Conservation (phyloP, 2,329 filamentous ascomycete genomes). For the Sphaerulina musiva region DNA sequence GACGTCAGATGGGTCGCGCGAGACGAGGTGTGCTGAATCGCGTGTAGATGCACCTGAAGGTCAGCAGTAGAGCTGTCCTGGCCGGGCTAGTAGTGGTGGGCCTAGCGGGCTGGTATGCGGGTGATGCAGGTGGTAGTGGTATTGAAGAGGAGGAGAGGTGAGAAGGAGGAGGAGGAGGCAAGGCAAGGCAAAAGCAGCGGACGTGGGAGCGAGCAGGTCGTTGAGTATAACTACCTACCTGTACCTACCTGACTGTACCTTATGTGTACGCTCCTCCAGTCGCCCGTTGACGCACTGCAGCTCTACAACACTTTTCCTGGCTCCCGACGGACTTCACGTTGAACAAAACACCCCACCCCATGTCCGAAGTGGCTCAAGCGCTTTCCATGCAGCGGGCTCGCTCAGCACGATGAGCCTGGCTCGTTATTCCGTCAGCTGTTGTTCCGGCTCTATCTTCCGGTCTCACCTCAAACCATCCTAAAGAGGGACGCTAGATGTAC, state of each 20-base stretch:
- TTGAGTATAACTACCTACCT: conserved; percentile 2
- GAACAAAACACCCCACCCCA: conserved; percentile 10
- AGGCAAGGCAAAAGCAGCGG: not conserved
- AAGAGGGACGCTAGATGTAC: too few relatives aligned
- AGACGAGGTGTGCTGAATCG: conserved; percentile 2
- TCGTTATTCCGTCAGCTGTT: too few relatives aligned
- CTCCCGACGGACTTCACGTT: conserved; percentile 20
- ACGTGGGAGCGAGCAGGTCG: conserved; percentile 2
- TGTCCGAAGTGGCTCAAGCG: conserved; percentile 13
- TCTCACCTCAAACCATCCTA: too few relatives aligned
- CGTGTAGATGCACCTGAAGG: not conserved
- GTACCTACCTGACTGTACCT: too few relatives aligned
- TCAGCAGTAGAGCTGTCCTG: not conserved
- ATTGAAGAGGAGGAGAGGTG: not conserved
- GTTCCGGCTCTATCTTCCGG: too few relatives aligned
- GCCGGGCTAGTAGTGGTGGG: not conserved
- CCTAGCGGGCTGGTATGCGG: not conserved
- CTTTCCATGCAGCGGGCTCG: conserved; percentile 9
- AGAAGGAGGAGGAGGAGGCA: not conserved
- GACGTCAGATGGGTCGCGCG: not conserved
- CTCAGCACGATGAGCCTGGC: too few relatives aligned
- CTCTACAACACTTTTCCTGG: conserved; percentile 15
- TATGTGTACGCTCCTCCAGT: not conserved
- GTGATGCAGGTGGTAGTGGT: not conserved
- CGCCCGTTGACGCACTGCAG: conserved; percentile 1